A percentile compares a stretch with the other conserved stretches of the same genome.
These are phyloP conservation scores for Juglanconis oblonga DNA, from an alignment of 2,329 filamentous ascomycete genomes.

Conservation along the genomic window DNA sequence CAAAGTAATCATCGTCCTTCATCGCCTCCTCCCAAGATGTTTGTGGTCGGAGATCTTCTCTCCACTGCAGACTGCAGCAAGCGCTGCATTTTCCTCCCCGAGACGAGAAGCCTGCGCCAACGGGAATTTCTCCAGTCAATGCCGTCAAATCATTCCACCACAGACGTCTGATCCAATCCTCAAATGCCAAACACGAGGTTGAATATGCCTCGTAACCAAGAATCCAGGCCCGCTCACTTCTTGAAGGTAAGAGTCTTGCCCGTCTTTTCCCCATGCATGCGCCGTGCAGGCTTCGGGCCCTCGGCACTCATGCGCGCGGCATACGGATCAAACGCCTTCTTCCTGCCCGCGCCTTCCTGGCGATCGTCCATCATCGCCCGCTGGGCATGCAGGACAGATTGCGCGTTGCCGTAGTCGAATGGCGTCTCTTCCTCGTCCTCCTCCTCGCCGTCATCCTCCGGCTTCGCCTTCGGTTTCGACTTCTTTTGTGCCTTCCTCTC, in stretches of 20 bases:
- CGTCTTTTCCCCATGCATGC: constrained; percentile 29
- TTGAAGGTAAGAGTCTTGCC: constrained; percentile 40
- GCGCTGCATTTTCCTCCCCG: not conserved
- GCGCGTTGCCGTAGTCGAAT: constrained; percentile 35
- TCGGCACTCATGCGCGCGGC: constrained; percentile 25
- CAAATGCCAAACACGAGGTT: not conserved
- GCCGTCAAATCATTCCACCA: no score
- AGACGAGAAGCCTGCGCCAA: not conserved
- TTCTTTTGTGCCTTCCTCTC: not conserved
- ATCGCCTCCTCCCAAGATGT: no score
- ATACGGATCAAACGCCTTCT: constrained; percentile 32
- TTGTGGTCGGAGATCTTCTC: not conserved
- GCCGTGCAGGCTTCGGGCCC: constrained; percentile 29
- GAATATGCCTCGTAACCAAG: not conserved
- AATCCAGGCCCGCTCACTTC: constrained; percentile 24
- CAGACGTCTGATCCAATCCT: not conserved
- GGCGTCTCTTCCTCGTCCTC: constrained; percentile 27
- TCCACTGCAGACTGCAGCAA: not conserved
- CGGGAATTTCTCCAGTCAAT: not conserved
- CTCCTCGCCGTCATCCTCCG: constrained; percentile 12
- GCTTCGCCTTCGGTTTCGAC: constrained; percentile 13
- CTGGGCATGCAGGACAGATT: constrained; percentile 30
- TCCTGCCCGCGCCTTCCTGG: constrained; percentile 22
- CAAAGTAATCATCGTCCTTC: no score
- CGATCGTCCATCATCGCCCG: constrained; percentile 17